These are phyloP conservation scores for Davidsoniella virescens DNA, from an alignment of 2,329 filamentous ascomycete species.

Conservation along the genomic window DNA sequence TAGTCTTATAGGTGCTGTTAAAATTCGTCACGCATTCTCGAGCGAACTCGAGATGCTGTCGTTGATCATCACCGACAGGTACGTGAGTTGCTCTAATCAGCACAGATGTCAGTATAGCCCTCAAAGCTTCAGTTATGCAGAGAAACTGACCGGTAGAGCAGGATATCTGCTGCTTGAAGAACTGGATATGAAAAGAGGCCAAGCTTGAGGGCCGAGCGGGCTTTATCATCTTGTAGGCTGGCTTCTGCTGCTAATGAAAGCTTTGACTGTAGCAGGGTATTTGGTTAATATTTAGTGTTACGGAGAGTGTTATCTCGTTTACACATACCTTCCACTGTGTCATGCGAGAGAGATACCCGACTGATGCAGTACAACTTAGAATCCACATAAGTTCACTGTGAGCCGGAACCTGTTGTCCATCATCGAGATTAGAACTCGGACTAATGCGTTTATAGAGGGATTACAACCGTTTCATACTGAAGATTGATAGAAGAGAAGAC, in stretches of 20 bases:
- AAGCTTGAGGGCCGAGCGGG: slow-evolving; percentile 52
- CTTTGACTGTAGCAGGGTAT: slow-evolving; percentile 44
- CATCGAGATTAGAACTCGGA: neutral
- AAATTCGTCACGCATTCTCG: slow-evolving; percentile 76
- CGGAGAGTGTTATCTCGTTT: neutral
- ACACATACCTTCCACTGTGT: slow-evolving; percentile 83
- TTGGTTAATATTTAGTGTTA: neutral
- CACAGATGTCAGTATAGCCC: neutral
- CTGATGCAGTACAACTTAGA: slow-evolving; percentile 75
- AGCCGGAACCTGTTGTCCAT: slow-evolving; percentile 40
- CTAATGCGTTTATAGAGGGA: neutral
- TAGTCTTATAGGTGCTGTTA: slow-evolving; percentile 51
- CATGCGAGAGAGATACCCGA: slow-evolving; percentile 94
- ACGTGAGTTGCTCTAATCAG: slow-evolving; percentile 64
- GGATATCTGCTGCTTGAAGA: slow-evolving; percentile 83
- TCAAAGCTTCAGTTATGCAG: no score
- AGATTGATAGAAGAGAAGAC: slow-evolving; percentile 70
- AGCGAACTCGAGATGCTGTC: slow-evolving; percentile 85
- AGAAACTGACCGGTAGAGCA: slow-evolving; percentile 52
- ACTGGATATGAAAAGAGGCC: slow-evolving; percentile 94
- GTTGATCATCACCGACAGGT: slow-evolving; percentile 90
- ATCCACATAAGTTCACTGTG: slow-evolving; percentile 97
- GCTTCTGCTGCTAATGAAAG: slow-evolving; percentile 45
- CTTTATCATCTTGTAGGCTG: slow-evolving; percentile 39
- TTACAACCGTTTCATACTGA: slow-evolving; percentile 29